phyloP scores from a whole-genome alignment of 768 basidiomycete species.

The Rhizopogon vulgaris region DNA sequence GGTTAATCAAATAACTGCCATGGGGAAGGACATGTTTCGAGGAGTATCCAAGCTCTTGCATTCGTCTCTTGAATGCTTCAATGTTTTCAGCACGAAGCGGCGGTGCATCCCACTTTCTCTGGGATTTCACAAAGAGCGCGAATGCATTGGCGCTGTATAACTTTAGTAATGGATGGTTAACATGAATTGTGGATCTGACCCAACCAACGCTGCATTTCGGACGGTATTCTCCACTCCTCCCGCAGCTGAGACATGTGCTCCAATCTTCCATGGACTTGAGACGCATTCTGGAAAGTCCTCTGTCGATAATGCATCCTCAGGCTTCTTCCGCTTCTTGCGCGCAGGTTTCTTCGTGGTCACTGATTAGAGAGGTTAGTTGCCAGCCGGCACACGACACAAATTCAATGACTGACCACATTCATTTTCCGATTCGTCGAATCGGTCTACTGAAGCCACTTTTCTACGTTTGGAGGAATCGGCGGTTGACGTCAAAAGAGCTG shows the following conservation, averaged over 20 bases:
- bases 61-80: slow-evolving; percentile 49
- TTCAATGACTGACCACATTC: not conserved
- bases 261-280: slow-evolving; percentile 56
- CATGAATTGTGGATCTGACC: slow-evolving; percentile 33
- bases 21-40: slow-evolving; percentile 68
- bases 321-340: slow-evolving; percentile 10
- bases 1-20: slow-evolving; percentile 80
- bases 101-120: slow-evolving; percentile 73
- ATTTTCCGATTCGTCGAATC: not conserved
- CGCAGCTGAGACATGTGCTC: slow-evolving; percentile 78
- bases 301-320: slow-evolving; percentile 5
- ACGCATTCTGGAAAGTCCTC: slow-evolving; percentile 26
- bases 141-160: slow-evolving; percentile 69
- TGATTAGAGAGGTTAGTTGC: not conserved
- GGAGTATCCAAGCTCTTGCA: slow-evolving; percentile 58
- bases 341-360: not conserved
- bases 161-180: not conserved
- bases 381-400: no score
- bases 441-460: not conserved
- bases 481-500: not conserved
- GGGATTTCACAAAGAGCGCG: slow-evolving; percentile 80
- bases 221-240: slow-evolving; percentile 76
- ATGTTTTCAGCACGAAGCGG: slow-evolving; percentile 49
- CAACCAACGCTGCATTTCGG: slow-evolving; percentile 61
- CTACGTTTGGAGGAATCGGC: not conserved